Conservation (phyloP, 352 stramenopile species). For the Phytophthora cryptogea region DNA sequence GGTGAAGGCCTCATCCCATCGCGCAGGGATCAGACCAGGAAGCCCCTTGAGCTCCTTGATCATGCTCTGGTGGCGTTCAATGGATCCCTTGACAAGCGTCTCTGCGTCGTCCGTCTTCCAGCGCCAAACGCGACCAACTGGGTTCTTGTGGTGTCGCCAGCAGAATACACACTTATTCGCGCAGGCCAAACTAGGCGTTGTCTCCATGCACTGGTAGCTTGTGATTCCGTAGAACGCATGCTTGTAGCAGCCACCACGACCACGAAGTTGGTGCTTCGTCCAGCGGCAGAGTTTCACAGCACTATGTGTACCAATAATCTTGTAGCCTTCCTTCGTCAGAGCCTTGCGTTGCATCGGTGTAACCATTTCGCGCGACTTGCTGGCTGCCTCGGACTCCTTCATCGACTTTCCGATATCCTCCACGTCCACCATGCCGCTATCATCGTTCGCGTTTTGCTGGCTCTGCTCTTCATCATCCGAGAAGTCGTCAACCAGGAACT, state of each 20-base stretch:
- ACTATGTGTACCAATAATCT: constrained; percentile 97
- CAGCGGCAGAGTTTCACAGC: constrained; percentile 99
- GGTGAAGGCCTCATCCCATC: constrained; percentile 96
- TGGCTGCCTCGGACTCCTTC: constrained; percentile 79
- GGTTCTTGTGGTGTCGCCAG: constrained; percentile 99
- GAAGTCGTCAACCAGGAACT: constrained; percentile 73
- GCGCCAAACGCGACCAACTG: constrained; percentile 96
- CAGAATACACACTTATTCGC: constrained; percentile 99
- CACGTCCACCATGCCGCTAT: constrained; percentile 77
- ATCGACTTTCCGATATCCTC: constrained; percentile 89
- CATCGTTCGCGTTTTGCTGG: constrained; percentile 32
- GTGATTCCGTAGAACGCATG: constrained; percentile 99
- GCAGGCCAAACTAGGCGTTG: constrained; percentile 96
- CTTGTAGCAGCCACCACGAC: constrained; percentile 98
- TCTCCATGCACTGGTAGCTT: constrained; percentile 99
- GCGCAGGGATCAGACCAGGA: constrained; percentile 93
- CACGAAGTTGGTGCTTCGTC: constrained; percentile 98
- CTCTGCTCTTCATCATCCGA: constrained; percentile 68
- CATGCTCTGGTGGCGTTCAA: constrained; percentile 91
- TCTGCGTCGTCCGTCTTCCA: constrained; percentile 98
- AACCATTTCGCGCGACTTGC: constrained; percentile 92
- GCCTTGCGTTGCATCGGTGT: constrained; percentile 94
- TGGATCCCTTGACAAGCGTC: constrained; percentile 94
- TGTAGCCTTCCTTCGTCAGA: constrained; percentile 98
- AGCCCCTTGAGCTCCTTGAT: constrained; percentile 97